A percentile compares a stretch with the other conserved stretches of the same genome.
phyloP scores from a whole-genome alignment of 108 stramenopile species.

The Fistulifera solaris region DNA sequence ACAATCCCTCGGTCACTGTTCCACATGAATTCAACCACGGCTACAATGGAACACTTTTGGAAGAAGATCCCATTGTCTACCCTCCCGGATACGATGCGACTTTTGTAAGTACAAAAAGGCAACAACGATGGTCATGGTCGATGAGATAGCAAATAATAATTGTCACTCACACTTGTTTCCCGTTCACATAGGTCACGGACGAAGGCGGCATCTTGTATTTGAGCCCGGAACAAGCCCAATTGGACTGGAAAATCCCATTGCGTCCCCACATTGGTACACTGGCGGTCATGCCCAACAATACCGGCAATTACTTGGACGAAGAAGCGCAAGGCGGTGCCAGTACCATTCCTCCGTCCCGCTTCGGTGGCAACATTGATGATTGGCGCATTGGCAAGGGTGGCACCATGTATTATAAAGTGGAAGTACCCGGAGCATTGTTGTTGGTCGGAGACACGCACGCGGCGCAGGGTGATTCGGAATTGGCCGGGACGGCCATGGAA shows the following conservation, averaged over 20 bases:
- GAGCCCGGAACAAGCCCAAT: constrained; percentile 11
- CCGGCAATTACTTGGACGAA: constrained; percentile 18
- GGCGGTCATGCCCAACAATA: constrained; percentile 24
- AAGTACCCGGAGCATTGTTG: constrained; percentile 18
- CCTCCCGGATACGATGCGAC: constrained; percentile 16
- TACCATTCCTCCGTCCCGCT: constrained; percentile 20
- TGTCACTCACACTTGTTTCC: not conserved
- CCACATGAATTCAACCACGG: constrained; percentile 19
- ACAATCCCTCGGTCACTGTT: constrained; percentile 16
- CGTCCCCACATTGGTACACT: constrained; percentile 21
- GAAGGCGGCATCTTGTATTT: constrained; percentile 21
- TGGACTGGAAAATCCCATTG: constrained; percentile 18
- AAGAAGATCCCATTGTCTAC: constrained; percentile 13
- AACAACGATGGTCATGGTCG: not conserved
- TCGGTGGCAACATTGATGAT: constrained; percentile 22
- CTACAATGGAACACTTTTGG: constrained; percentile 14
- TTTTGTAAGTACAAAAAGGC: not conserved
- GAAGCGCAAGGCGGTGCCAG: constrained; percentile 22
- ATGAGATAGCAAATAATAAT: not conserved
- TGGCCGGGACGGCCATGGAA: constrained; percentile 32
- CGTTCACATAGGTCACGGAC: constrained; percentile 13
- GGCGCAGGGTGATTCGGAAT: constrained; percentile 26
- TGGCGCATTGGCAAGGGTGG: constrained; percentile 25
- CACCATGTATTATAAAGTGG: constrained; percentile 26
- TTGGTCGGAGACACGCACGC: constrained; percentile 29